Conservation (phyloP, 768 basidiomycete genomes). For the Boletus insuetus region DNA sequence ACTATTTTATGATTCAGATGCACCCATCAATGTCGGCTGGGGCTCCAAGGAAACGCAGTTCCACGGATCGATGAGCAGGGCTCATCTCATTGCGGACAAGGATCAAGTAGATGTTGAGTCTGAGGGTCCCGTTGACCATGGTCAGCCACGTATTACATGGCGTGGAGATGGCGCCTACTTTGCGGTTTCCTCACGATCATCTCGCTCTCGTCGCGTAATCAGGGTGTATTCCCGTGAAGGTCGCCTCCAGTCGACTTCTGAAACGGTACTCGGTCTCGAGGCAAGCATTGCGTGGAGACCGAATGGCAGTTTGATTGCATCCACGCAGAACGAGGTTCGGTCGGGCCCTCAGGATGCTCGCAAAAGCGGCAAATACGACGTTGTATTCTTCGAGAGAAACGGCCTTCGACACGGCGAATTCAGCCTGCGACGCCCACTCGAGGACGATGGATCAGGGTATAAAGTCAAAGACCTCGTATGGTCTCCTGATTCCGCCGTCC, state of each 20-base stretch:
- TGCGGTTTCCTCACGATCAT: constrained; percentile 73
- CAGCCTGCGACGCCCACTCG: constrained; percentile 43
- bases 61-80: constrained; percentile 91
- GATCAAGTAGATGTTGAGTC: constrained; percentile 38
- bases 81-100: constrained; percentile 53
- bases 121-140: constrained; percentile 70
- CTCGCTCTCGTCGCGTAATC: constrained; percentile 25
- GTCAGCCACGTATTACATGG: constrained; percentile 78
- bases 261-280: constrained; percentile 80
- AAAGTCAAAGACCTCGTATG: constrained; percentile 75
- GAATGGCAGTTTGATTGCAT: constrained; percentile 80
- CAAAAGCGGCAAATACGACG: constrained; percentile 69
- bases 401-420: constrained; percentile 93
- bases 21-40: constrained; percentile 96
- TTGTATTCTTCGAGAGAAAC: constrained; percentile 95
- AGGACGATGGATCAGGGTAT: constrained; percentile 56
- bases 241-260: constrained; percentile 78
- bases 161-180: constrained; percentile 92
- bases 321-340: constrained; percentile 74
- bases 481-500: constrained; percentile 85
- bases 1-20: constrained; percentile 47
- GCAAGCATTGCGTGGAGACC: constrained; percentile 82
- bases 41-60: constrained; percentile 97
- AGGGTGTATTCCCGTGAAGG: constrained; percentile 44
- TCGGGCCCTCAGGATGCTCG: constrained; percentile 67